Evolutionary conservation across 2,329 filamentous ascomycete species (phyloP), one percentile per base, ranked within the genome.

Genomic region (Boeremia exigua): DNA sequence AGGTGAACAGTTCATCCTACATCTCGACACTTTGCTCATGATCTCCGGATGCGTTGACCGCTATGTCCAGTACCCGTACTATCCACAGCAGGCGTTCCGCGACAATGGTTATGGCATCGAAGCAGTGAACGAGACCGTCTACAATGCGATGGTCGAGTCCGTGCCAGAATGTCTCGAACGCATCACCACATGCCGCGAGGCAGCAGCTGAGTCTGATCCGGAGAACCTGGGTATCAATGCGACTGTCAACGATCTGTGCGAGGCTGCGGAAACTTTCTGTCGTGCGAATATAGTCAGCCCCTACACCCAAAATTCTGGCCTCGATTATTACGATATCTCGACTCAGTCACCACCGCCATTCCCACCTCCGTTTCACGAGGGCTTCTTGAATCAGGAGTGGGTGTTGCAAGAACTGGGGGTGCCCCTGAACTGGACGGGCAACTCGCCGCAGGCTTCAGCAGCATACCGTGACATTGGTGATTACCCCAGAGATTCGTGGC

Each of bases 371-470:
- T 63, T 61, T 30, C 56, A 61, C 12, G 56, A 60, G 14, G 63
- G 61, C 11, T 64, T 49, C 17, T n/a, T 64, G 38, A 84, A 82
- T 66, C 79, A 83, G 58, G 72, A 77, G 9, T 80, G 80, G 67
- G 81, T 86, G 0, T 84, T 86, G 61, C 68, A 70, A 1, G 84
- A 83, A 0, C 77, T 88, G 1, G 86, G 86, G 6, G 82, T 84
- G 0, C 83, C 83, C 0, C 68, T 86, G n/a, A 86, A 87, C 68
- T 65, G 62, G 51, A 54, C 51, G 2, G 51, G 51, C 11, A 54
- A 29, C 42, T 62, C 63, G 3, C 61, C 62, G 1, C 56, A 66
- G 37, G 60, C 61, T 9, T 65, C 56, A 1, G 48, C 54, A 32
- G 61, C 61, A n/a, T 66, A 66, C n/a, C 58, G 60, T 25, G 37